Evolutionary conservation across 176 grass and related monocot species (phyloP), one percentile per base, ranked within the genome.

Genomic region (Lolium rigidum): DNA sequence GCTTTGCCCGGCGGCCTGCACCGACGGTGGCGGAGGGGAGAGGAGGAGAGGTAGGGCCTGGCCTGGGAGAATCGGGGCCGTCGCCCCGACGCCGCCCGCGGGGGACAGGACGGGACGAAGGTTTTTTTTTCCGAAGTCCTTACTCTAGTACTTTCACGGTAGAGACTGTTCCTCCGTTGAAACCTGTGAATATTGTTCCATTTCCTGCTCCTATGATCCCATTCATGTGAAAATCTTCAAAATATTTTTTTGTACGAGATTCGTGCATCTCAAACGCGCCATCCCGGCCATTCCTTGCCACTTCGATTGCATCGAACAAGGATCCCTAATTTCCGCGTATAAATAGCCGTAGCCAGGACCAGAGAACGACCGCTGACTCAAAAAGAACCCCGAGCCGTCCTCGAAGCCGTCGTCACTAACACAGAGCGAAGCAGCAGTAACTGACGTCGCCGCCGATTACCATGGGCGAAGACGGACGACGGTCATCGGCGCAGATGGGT

Each of bases 291-390:
- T 9, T 20, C 65, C 39, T 9, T 69, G 31, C 35, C 65, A 68
- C 26, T 15, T 68, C 35, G 28, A 35, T 68, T 68, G 9, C 17
- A 70, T 2, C 3, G 3, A 2, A 70, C 67, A 70, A 43, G 14
- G 37, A 70, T 15, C 67, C 67, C 67, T 43, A 39, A 18, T 69
- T 37, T 15, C 25, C 26, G 64, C 14, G 16, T 31, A 67, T 67
- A 67, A 67, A 68, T 68, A 68, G 65, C 28, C 64, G 28, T 67
- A 67, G 64, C 13, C 65, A 38, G 26, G 65, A 68, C 31, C 6
- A 16, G 6, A 9, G 17, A 67, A 9, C 64, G 64, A 16, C 28
- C 28, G 12, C 15, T 18, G 14, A 9, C 25, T 39, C 65, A 38
- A 68, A 22, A 60, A 22, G 26, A 41, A 0, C 17, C 37, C 21